A percentile compares a stretch with the other conserved stretches of the same genome.
These are phyloP conservation scores for Xerocomus alliaceus DNA, from an alignment of 1,284 basidiomycete genomes.

Conservation along the genomic window DNA sequence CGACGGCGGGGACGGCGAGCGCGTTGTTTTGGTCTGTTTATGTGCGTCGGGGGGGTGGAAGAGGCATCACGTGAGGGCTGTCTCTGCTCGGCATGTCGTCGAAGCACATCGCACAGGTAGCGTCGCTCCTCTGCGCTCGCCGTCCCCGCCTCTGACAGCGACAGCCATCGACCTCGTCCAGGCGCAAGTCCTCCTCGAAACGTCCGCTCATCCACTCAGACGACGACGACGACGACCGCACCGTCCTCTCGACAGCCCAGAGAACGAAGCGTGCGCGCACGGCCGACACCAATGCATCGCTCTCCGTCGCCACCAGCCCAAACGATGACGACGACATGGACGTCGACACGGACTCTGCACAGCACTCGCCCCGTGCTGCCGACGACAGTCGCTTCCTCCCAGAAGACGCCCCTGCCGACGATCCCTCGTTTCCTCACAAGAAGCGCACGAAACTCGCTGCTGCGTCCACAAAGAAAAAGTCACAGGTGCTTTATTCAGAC, in stretches of 20 bases:
- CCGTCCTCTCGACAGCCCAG: slow-evolving; percentile 1
- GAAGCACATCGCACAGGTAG: slow-evolving; percentile 30
- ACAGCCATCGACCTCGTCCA: slow-evolving; percentile 20
- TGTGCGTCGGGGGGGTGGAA: not conserved
- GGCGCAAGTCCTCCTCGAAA: slow-evolving; percentile 32
- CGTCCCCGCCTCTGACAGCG: slow-evolving; percentile 15
- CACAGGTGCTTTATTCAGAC: slow-evolving; percentile 31
- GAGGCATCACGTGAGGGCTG: slow-evolving; percentile 13
- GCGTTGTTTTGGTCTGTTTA: slow-evolving; percentile 33
- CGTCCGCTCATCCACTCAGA: slow-evolving; percentile 38
- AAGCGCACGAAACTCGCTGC: slow-evolving; percentile 15
- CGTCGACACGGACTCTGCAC: slow-evolving; percentile 27
- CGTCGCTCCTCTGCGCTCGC: not conserved
- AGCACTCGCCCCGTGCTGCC: slow-evolving; percentile 3
- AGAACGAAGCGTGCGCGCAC: slow-evolving; percentile 40
- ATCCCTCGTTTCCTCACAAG: slow-evolving; percentile 9
- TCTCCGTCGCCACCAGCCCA: not conserved
- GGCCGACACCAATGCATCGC: slow-evolving; percentile 20
- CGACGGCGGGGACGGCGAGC: slow-evolving; percentile 7
- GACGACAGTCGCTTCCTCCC: slow-evolving; percentile 34
- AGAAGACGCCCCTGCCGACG: slow-evolving; percentile 3
- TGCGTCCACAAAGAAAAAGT: slow-evolving; percentile 24
- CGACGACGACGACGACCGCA: slow-evolving; percentile 21
- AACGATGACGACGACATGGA: slow-evolving; percentile 28
- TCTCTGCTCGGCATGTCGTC: slow-evolving; percentile 25